Base-by-base conservation (phyloP, 371 early-diverging fungal genomes). In the Mortierella sp. region DNA sequence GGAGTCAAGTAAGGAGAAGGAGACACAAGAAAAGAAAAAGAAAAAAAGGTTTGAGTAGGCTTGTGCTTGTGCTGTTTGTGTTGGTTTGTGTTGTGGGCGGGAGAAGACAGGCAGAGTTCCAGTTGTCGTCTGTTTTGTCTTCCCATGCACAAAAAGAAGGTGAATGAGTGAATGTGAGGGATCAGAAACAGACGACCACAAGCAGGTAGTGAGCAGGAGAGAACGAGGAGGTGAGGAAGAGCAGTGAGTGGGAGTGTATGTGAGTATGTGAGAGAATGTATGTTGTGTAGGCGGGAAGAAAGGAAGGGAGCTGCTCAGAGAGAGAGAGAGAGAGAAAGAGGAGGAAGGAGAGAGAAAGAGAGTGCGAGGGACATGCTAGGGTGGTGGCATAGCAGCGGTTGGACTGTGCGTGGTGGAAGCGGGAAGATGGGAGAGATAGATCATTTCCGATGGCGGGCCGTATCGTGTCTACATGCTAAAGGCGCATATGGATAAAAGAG, bases 1-100 rank as follows among this genome's bases (percentile, higher is more conserved):
- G 4, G 32, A 6, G 35, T 35, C 35, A 35, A 14, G 35, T 0
- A 10, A 21, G 14, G 35, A 12, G 7, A 35, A 7, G 8, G 55
- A n/a, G 18, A 27, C 7, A 51, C 51, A 2, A 32, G 14, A 32
- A 24, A 38, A 48, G 32, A 8, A 32, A 38, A 14, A 38, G 18
- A 68, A 68, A 32, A 71, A 71, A 43, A 48, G 48, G 51, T 35
- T 49, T 35, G 73, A 46, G 48, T 43, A 46, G 71, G 48, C 46
- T 71, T 71, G 48, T 71, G 71, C 71, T 46, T 27, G 27, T n/a
- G n/a, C 41, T 68, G 12, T 24, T 8, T 70, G 43, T 4, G 16
- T 71, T 27, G 46, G 38, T 24, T 21, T 70, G 43, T 4, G 6
- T 71, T 27, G 46, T 27, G 38, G 16, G 65, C 16, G 38, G 38